These are phyloP conservation scores for Zygosaccharomyces kombuchaensis DNA, from an alignment of 805 yeast species.

Conservation along the genomic window DNA sequence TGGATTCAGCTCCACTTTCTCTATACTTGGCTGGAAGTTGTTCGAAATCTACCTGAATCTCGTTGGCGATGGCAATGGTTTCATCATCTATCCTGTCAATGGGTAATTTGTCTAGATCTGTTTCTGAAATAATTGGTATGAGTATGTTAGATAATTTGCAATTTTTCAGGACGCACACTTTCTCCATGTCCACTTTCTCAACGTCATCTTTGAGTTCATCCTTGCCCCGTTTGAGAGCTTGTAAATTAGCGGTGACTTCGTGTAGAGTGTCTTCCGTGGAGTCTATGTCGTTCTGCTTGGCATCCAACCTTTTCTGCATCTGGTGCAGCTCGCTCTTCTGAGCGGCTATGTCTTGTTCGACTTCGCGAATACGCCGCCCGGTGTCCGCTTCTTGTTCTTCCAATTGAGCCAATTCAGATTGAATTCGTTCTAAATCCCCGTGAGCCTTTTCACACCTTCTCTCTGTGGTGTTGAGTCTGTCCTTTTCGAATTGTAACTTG, in stretches of 20 bases:
- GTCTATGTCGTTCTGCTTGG: constrained; percentile 35
- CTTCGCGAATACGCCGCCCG: constrained; percentile 34
- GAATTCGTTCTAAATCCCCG: constrained; percentile 38
- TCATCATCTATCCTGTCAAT: constrained; percentile 47
- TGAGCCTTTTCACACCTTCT: constrained; percentile 43
- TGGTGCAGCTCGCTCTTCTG: constrained; percentile 36
- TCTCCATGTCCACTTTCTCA: constrained; percentile 51
- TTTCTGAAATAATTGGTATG: constrained; percentile 58
- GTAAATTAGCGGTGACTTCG: constrained; percentile 34
- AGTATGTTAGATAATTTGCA: constrained; percentile 70
- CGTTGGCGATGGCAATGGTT: constrained; percentile 40
- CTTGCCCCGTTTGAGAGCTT: constrained; percentile 34
- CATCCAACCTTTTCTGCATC: constrained; percentile 32
- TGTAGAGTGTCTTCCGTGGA: constrained; percentile 46
- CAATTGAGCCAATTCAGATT: constrained; percentile 33
- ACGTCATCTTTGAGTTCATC: constrained; percentile 47
- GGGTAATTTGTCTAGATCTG: constrained; percentile 53
- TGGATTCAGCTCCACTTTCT: constrained; percentile 32
- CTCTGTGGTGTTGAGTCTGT: constrained; percentile 50
- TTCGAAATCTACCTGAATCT: constrained; percentile 53
- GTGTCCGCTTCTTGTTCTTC: constrained; percentile 34
- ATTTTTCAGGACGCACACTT: constrained; percentile 55
- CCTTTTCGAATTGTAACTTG: constrained; percentile 60
- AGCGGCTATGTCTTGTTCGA: constrained; percentile 42
- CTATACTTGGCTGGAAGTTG: constrained; percentile 42